These are phyloP conservation scores for Asterella californica DNA, from an alignment of 225 moss, liverwort and hornwort genomes.

Conservation along the genomic window DNA sequence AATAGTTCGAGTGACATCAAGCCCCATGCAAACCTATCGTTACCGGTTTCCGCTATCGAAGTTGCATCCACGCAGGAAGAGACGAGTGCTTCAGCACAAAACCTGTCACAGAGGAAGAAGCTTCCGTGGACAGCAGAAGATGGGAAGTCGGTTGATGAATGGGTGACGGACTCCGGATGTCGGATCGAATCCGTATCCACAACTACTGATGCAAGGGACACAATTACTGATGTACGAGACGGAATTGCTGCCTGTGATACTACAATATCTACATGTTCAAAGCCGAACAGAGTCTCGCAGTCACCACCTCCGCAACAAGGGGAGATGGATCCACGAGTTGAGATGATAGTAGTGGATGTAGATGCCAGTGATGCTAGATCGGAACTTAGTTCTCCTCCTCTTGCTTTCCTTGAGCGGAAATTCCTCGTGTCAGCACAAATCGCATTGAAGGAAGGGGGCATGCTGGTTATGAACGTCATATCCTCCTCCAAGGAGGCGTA, in stretches of 20 bases:
- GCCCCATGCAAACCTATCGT: not conserved
- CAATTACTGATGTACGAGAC: not conserved
- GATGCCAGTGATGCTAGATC: constrained; percentile 74
- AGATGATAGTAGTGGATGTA: constrained; percentile 79
- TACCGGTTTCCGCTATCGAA: not conserved
- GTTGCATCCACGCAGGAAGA: not conserved
- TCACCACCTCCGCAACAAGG: not conserved
- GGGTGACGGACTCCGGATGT: too few relatives aligned
- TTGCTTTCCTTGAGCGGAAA: constrained; percentile 50
- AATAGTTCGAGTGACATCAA: not conserved
- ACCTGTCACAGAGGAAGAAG: not conserved
- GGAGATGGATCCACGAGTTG: constrained; percentile 48
- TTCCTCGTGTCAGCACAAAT: constrained; percentile 63
- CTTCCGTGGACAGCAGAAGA: not conserved
- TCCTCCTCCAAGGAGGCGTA: constrained; percentile 45
- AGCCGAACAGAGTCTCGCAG: not conserved
- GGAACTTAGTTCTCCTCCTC: constrained; percentile 76
- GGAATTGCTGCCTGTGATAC: not conserved
- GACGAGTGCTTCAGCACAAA: not conserved
- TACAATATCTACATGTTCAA: constrained; percentile 27
- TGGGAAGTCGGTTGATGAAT: not conserved
- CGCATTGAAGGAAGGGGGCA: constrained; percentile 56
- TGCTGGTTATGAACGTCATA: constrained; percentile 90
- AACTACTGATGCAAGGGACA: not conserved
- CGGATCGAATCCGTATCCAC: not conserved